Conservation (phyloP, 805 yeast species). For the Candida sphagnicola region DNA sequence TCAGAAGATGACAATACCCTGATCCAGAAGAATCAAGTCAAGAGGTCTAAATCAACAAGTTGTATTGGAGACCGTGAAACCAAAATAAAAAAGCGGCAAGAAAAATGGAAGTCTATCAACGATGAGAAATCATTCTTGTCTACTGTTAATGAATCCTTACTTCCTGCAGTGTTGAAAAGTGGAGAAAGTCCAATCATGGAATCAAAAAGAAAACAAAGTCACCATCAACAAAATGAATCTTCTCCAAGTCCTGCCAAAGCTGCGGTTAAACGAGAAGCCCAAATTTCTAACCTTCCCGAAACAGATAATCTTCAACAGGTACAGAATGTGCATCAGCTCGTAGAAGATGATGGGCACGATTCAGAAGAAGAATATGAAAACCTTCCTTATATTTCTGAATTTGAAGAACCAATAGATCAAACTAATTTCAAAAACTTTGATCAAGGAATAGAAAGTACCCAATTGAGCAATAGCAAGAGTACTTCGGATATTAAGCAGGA, state of each 20-base stretch:
- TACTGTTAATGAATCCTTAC: slow-evolving; percentile 25
- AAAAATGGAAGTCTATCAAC: slow-evolving; percentile 21
- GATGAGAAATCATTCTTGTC: slow-evolving; percentile 25
- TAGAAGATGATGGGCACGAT: neutral
- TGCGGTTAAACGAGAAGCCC: neutral
- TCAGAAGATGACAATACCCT: too few species aligned
- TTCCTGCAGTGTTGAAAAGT: slow-evolving; percentile 30
- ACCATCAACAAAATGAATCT: neutral
- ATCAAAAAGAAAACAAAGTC: slow-evolving; percentile 16
- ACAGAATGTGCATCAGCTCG: neutral
- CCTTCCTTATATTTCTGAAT: slow-evolving; percentile 21
- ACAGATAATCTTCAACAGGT: neutral
- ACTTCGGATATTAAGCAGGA: neutral
- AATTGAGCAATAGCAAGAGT: slow-evolving; percentile 5
- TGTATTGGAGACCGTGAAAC: slow-evolving; percentile 9
- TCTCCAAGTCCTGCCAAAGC: neutral
- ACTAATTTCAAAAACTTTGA: slow-evolving; percentile 21
- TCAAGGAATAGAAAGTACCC: slow-evolving; percentile 8
- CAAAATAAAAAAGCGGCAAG: slow-evolving; percentile 13
- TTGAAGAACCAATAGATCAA: slow-evolving; percentile 18
- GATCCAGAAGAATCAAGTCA: slow-evolving; percentile 9
- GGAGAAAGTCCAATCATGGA: slow-evolving; percentile 31
- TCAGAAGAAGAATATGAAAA: slow-evolving; percentile 7
- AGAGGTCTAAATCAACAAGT: slow-evolving; percentile 25
- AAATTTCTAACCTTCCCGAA: too few species aligned